phyloP scores from a whole-genome alignment of 169 alveolate species.

The Plasmodium falciparum region DNA sequence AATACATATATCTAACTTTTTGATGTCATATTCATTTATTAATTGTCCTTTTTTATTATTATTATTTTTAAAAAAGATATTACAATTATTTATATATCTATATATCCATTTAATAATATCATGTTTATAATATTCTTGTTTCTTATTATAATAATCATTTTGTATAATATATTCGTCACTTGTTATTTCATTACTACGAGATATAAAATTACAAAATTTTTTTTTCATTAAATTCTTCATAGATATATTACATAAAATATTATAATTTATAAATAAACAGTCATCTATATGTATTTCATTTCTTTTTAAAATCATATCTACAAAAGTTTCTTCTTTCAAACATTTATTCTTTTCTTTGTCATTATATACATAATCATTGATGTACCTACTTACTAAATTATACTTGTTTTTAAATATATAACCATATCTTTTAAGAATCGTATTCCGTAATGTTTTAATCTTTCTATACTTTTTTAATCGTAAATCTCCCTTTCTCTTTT shows the following conservation, averaged over 20 bases:
- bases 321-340: not conserved
- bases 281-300: conserved; percentile 40
- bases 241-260: not conserved
- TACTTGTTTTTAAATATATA: conserved; percentile 7
- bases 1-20: conserved; percentile 1
- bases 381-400: not conserved
- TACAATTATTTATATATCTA: conserved; percentile 20
- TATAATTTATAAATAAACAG: conserved; percentile 11
- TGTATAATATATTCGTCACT: conserved; percentile 10
- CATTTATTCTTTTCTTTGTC: not conserved
- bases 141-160: not conserved
- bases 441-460: conserved; percentile 32
- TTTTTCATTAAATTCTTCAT: not conserved
- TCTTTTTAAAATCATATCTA: conserved; percentile 28
- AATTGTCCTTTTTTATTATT: not conserved
- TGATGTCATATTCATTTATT: conserved; percentile 26
- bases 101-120: conserved; percentile 45
- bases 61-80: not conserved
- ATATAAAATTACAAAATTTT: not conserved
- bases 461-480: conserved; percentile 25
- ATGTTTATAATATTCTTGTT: not conserved
- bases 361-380: conserved; percentile 4
- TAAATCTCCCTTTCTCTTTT: not conserved
- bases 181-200: conserved; percentile 7
- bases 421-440: conserved; percentile 20